A percentile compares a stretch with the other conserved stretches of the same genome.
Conservation (phyloP, 148 eudicot species). For the Nyssa sinensis region DNA sequence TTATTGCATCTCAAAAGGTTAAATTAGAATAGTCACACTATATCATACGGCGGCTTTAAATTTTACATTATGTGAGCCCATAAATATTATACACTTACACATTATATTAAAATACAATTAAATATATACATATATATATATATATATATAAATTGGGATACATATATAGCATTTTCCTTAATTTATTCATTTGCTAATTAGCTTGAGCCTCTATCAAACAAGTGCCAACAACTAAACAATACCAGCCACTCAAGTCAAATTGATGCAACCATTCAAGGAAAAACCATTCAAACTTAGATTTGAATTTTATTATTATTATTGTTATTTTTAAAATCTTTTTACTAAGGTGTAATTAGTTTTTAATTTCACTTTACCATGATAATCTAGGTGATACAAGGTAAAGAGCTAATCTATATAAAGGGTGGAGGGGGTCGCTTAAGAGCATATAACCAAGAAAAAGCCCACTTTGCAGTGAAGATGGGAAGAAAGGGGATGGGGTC, state of each 20-base stretch:
- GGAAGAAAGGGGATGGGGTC: constrained; percentile 20
- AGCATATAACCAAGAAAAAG: constrained; percentile 16
- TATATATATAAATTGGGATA: no score
- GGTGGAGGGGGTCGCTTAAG: constrained; percentile 7
- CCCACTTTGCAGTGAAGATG: constrained; percentile 9
- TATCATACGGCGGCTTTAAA: no score
- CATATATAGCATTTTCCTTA: no score
- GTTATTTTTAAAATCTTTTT: not conserved
- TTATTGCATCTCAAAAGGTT: not conserved
- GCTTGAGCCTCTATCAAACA: not conserved
- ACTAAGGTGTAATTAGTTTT: not conserved
- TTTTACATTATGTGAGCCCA: no score
- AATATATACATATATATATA: no score
- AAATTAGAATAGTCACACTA: not conserved
- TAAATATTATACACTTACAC: no score
- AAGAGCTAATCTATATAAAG: constrained; percentile 22
- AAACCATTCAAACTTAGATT: not conserved
- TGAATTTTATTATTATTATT: not conserved
- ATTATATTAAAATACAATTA: no score
- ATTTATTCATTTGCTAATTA: not conserved
- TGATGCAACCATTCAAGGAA: not conserved
- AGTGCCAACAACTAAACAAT: not conserved
- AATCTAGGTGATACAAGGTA: not conserved
- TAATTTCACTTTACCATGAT: not conserved
- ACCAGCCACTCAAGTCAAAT: not conserved